Evolutionary conservation across 306 rosid species (phyloP).

Genomic region (Alnus rubra): DNA sequence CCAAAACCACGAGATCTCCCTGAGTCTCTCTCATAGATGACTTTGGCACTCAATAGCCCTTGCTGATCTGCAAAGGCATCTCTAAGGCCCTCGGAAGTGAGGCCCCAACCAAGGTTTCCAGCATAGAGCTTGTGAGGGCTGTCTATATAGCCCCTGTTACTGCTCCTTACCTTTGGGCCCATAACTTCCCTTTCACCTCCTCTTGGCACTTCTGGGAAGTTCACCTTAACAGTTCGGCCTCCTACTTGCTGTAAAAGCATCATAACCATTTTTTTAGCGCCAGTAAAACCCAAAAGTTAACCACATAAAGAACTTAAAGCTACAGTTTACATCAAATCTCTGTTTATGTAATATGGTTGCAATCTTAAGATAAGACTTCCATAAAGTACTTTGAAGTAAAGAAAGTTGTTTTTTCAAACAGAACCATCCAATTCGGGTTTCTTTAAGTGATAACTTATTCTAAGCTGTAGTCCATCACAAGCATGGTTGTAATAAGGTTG

Average conservation of each 20-base stretch:
- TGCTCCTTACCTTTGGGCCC: slow-evolving; percentile 53
- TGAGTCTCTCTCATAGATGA: slow-evolving; percentile 69
- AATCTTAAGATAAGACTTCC: neutral
- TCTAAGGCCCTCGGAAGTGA: slow-evolving; percentile 70
- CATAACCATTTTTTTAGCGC: slow-evolving; percentile 13
- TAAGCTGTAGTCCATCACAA: too few relatives aligned
- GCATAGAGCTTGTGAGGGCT: slow-evolving; percentile 89
- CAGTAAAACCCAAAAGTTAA: neutral
- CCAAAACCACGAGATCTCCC: slow-evolving; percentile 92
- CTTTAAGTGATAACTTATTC: neutral
- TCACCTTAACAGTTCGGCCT: slow-evolving; percentile 74
- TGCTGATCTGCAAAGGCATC: slow-evolving; percentile 79
- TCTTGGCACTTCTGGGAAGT: slow-evolving; percentile 91
- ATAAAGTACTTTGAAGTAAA: neutral
- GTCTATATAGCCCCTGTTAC: slow-evolving; percentile 63
- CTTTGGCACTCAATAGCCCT: slow-evolving; percentile 82
- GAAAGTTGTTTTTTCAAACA: neutral
- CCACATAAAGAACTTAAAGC: neutral
- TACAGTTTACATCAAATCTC: neutral
- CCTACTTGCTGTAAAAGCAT: slow-evolving; percentile 71
- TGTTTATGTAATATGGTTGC: neutral
- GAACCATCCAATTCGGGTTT: neutral
- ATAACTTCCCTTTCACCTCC: slow-evolving; percentile 90
- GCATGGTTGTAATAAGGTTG: neutral
- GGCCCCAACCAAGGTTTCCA: slow-evolving; percentile 89